These are phyloP conservation scores for Malus domestica DNA, from an alignment of 306 rosid species.

Conservation along the genomic window ASM211411v1 NC_041793.1:21573501-21574000, in stretches of 20 bases:
- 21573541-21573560: too few relatives aligned
- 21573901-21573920: constrained; percentile 35
- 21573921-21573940: constrained; percentile 43
- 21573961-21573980: constrained; percentile 41
- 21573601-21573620: constrained; percentile 30
- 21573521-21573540: too few relatives aligned
- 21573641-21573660: constrained; percentile 33
- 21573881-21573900: constrained; percentile 51
- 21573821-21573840: constrained; percentile 37
- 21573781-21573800: constrained; percentile 27
- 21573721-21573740: constrained; percentile 42
- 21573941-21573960: constrained; percentile 38
- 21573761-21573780: constrained; percentile 17
- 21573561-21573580: too few relatives aligned
- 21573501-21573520: too few relatives aligned
- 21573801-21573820: constrained; percentile 52
- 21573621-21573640: constrained; percentile 43
- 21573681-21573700: constrained; percentile 54
- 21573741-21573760: constrained; percentile 43
- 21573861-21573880: constrained; percentile 28
- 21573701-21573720: constrained; percentile 56
- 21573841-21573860: constrained; percentile 38
- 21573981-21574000: constrained; percentile 36
- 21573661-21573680: constrained; percentile 36
- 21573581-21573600: neutral